Base-by-base conservation (phyloP, 768 basidiomycete species). In the Psilocybe azurescens region DNA sequence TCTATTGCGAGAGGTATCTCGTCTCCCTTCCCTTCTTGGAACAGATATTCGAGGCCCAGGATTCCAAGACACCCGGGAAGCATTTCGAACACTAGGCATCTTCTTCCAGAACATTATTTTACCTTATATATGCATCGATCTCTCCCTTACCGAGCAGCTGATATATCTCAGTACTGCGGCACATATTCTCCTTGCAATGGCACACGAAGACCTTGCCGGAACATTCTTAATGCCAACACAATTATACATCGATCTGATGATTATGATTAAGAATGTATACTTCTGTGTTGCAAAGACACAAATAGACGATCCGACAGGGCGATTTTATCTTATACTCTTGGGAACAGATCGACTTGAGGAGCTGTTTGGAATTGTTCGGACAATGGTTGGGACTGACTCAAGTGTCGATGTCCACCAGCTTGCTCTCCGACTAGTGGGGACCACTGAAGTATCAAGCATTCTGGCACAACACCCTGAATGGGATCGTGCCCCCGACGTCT, bases 271-370 rank as follows among this genome's bases (percentile, higher is more conserved):
- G 53, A 71, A 71, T 41, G 68, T 66, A n/a, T 68, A 63, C 36
- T 74, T 75, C 46, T 76, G 72, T 50, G 62, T 77, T 10, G 73
- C 69, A 0, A 78, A 68, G 58, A 62, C 70, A 14, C 77, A 79
- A 48, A 61, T 73, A 3, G 71, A 79, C 51, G 53, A 72, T 54
- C 74, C 75, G 0, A 59, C 73, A 49, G 65, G 68, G 0, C 29
- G 67, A 41, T 78, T 81, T 58, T 79, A 61, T 53, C 36, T 79
- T 2, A 75, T 77, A 7, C 68, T 78, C 0, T 61, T 80, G 1
- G 78, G 79, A n/a, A 81, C 78, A 0, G 75, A 81, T 60, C 68
- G 74, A 0, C 68, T 78, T 1, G 76, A 81, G 58, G 64, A 61
- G 7, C 54, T 76, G 0, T 80, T 77, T 63, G 77, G 78, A 1